Percentiles rank a stretch among this genome's conserved stretches.
phyloP scores from a whole-genome alignment of 192 early-diverging fungal genomes.

The Entomortierella chlamydospora region DNA sequence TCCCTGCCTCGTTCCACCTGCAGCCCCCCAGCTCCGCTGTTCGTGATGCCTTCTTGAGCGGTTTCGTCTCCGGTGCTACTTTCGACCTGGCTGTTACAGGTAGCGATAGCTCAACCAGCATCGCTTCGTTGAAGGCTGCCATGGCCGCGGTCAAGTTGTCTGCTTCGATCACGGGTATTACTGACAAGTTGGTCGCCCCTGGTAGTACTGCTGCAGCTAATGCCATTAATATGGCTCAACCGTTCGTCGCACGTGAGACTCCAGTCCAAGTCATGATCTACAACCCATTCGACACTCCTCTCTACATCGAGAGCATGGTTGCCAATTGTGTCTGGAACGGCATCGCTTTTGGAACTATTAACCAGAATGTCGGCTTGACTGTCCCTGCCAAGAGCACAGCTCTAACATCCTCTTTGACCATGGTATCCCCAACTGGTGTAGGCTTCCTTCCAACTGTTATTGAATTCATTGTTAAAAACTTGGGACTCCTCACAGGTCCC shows the following conservation, averaged over 20 bases:
- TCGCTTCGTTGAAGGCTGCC: constrained; percentile 58
- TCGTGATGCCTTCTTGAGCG: constrained; percentile 53
- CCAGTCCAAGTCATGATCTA: constrained; percentile 60
- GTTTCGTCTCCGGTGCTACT: constrained; percentile 53
- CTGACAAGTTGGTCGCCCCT: constrained; percentile 52
- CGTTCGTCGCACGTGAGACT: constrained; percentile 12
- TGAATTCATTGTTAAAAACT: constrained; percentile 29
- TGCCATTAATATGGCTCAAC: constrained; percentile 33
- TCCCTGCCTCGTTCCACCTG: constrained; percentile 57
- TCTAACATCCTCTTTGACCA: constrained; percentile 22
- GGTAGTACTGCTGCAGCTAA: constrained; percentile 38
- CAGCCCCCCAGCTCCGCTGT: constrained; percentile 28
- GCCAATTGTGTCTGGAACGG: constrained; percentile 50
- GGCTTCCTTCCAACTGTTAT: constrained; percentile 18
- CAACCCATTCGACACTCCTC: constrained; percentile 64
- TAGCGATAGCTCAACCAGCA: constrained; percentile 40
- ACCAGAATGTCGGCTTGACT: constrained; percentile 57
- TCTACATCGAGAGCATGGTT: constrained; percentile 59
- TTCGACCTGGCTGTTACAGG: constrained; percentile 58
- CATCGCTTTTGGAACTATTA: constrained; percentile 58
- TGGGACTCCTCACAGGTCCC: constrained; percentile 9
- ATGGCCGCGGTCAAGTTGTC: constrained; percentile 54
- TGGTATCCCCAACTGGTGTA: constrained; percentile 35
- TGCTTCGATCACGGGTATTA: constrained; percentile 57
- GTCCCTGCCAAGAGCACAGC: constrained; percentile 28